Evolutionary conservation across 1,284 basidiomycete genomes (phyloP), one percentile per base, ranked within the genome.

Genomic region (Pholiota adiposa): DNA sequence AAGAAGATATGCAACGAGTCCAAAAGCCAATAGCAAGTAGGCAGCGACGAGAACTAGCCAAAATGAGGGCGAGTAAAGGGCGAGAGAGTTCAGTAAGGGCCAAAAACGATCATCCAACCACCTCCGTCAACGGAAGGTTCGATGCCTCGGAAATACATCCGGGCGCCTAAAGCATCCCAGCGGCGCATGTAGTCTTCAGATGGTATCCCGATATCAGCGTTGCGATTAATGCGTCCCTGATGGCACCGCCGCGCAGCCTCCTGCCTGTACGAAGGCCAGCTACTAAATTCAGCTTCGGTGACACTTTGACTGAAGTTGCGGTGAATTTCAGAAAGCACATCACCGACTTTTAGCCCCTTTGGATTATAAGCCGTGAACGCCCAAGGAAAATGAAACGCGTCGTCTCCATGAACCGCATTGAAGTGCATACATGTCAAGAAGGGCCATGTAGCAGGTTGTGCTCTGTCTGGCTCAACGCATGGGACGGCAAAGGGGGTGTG

Each of bases 381-480:
- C 86, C 86, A 87, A 9, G 76, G 79, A 64, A 83, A 83, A 11
- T 63, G 65, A 0, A 73, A 72, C 46, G 76, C 72, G 1, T 78
- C 72, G 61, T 84, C 83, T 49, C 82, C 82, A 21, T 79, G 82
- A 21, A 88, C 73, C 5, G 73, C 77, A 51, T 75, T 77, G 69
- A 88, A 80, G 60, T 77, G 77, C 76, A 88, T 77, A 54, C 80
- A 75, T 4, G 80, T 80, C 40, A 85, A 73, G 59, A 83, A 80
- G 0, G 86, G 86, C 67, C 73, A 81, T 4, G 86, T 86, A 14
- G 85, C 86, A 0, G 84, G 85, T 66, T 87, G 84, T 9, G 77
- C 70, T 49, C 76, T 73, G 67, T 86, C 81, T 1, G 77, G 70
- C 1, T 70, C 64, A 25, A 73, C 66, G 53, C 77, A 67, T 1